Conservation (phyloP, 202 grass and related monocot genomes). For the Panicum virgatum region DNA sequence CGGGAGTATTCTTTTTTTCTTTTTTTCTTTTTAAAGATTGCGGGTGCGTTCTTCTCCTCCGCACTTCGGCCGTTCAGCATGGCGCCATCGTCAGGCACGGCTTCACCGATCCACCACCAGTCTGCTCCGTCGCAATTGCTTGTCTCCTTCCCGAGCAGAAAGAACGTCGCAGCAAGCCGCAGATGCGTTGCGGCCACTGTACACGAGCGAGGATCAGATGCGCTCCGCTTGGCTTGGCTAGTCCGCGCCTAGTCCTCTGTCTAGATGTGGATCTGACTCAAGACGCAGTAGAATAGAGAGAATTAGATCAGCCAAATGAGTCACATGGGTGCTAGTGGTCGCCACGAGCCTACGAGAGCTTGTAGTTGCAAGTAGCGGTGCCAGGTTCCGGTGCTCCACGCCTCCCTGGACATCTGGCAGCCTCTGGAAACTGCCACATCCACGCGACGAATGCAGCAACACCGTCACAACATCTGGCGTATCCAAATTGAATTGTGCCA, state of each 20-base stretch:
- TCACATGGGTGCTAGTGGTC: background rate
- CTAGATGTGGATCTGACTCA: background rate
- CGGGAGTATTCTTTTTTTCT: background rate
- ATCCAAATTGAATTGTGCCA: background rate
- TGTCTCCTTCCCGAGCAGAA: background rate
- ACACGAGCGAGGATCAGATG: background rate
- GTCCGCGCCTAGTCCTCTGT: background rate
- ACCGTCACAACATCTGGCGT: conserved; percentile 11
- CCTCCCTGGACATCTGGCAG: background rate
- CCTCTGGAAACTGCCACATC: conserved; percentile 19
- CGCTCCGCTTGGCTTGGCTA: background rate
- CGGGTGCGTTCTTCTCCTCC: no score
- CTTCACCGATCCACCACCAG: background rate
- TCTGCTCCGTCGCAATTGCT: background rate
- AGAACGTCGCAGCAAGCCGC: background rate
- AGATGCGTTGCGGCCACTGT: background rate
- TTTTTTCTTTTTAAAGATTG: no score
- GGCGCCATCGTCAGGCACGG: background rate
- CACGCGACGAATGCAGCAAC: background rate
- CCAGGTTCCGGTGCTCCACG: background rate
- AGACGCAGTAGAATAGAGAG: background rate
- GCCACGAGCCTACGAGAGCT: no score
- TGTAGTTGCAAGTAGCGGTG: background rate
- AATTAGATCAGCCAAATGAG: background rate
- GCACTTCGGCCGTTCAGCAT: background rate